Conservation (phyloP, 2,329 filamentous ascomycete genomes). For the Magnaporthiopsis poae region DNA sequence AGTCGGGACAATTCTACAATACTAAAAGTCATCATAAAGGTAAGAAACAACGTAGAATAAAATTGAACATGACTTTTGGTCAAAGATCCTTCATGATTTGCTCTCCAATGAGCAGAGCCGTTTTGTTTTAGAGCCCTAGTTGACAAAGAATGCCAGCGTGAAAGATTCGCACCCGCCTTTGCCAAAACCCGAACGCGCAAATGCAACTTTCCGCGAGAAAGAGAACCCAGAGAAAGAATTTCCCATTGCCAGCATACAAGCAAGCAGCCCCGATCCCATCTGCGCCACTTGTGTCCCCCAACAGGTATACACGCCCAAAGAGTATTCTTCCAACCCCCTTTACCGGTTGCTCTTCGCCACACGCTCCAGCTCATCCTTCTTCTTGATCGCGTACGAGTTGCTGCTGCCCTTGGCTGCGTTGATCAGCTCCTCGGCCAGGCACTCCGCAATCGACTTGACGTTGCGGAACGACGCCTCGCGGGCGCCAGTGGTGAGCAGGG, state of each 20-base stretch:
- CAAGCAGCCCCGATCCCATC: slow-evolving; percentile 6
- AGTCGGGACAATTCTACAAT: too few species aligned
- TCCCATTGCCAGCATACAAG: slow-evolving; percentile 11
- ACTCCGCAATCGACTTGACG: slow-evolving; percentile 99
- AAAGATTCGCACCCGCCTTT: slow-evolving; percentile 26
- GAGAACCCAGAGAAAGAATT: slow-evolving; percentile 22
- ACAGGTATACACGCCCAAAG: slow-evolving; percentile 1
- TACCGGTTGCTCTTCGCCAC: slow-evolving; percentile 99
- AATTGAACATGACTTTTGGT: neutral
- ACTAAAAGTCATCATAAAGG: neutral
- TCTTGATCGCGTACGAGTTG: slow-evolving; percentile 99
- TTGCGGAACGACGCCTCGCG: slow-evolving; percentile 99
- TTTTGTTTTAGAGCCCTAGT: slow-evolving; percentile 28
- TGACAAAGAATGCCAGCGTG: slow-evolving; percentile 32
- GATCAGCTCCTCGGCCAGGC: slow-evolving; percentile 99
- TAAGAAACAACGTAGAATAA: neutral
- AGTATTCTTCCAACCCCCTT: slow-evolving; percentile 32
- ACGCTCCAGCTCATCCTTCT: slow-evolving; percentile 99
- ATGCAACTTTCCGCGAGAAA: slow-evolving; percentile 28
- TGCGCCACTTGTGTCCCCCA: slow-evolving; percentile 4
- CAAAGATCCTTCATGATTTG: slow-evolving; percentile 11
- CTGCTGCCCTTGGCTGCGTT: slow-evolving; percentile 99
- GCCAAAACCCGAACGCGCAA: slow-evolving; percentile 32
- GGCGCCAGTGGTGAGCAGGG: slow-evolving; percentile 96
- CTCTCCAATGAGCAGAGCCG: slow-evolving; percentile 26